phyloP scores from a whole-genome alignment of 2,329 filamentous ascomycete species.

The Penicillium sp. region DNA sequence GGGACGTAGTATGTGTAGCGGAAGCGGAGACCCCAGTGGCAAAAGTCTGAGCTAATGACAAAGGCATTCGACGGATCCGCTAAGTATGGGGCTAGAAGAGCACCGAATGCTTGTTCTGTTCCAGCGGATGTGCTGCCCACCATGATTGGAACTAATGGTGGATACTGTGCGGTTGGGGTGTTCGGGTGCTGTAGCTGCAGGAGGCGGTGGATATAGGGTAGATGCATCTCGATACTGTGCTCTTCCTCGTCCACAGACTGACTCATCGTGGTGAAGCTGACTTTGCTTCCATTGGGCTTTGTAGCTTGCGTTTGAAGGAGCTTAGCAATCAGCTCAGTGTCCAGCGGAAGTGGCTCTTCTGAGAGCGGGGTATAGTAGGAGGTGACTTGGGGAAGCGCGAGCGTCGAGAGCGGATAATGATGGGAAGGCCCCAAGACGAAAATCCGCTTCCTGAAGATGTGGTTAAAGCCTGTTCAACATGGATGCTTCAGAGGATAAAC shows the following conservation, averaged over 20 bases:
- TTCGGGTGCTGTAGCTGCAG: constrained; percentile 55
- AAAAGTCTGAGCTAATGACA: constrained; percentile 92
- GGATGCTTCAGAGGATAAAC: constrained; percentile 23
- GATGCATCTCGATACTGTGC: constrained; percentile 94
- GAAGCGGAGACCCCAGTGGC: constrained; percentile 88
- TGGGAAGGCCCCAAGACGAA: constrained; percentile 94
- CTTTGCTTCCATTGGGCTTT: constrained; percentile 31
- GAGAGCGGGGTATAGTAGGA: constrained; percentile 47
- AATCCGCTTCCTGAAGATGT: constrained; percentile 66
- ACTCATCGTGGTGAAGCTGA: constrained; percentile 57
- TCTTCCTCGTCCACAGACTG: constrained; percentile 69
- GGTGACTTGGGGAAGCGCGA: constrained; percentile 71
- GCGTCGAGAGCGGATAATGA: constrained; percentile 73
- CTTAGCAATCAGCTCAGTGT: constrained; percentile 42
- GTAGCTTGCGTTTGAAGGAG: constrained; percentile 31
- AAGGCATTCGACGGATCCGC: constrained; percentile 72
- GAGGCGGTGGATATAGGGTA: constrained; percentile 87
- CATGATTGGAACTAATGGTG: constrained; percentile 79
- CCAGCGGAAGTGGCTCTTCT: constrained; percentile 44
- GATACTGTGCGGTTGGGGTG: constrained; percentile 56
- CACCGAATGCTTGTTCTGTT: constrained; percentile 67
- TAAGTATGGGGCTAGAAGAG: constrained; percentile 73
- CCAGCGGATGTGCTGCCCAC: constrained; percentile 68
- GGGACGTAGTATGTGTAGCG: constrained; percentile 76
- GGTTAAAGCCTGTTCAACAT: constrained; percentile 2